Percentiles rank a stretch among this genome's conserved stretches.
Conservation (phyloP, 257 asterid genomes). For the Petunia secreta region DNA sequence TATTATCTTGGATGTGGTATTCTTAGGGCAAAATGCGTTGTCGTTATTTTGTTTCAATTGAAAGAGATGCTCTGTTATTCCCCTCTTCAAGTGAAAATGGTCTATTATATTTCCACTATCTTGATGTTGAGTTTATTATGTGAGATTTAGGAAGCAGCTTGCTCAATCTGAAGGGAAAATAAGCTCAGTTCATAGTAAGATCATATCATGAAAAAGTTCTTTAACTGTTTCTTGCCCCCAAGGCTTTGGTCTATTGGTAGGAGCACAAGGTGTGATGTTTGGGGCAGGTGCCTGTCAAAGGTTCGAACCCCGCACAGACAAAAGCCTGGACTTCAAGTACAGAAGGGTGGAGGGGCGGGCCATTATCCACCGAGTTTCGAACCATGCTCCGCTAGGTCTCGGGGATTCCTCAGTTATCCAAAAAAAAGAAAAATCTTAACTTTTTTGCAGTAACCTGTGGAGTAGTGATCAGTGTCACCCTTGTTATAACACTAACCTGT, state of each 20-base stretch:
- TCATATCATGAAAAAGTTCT: neutral
- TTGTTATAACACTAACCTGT: neutral
- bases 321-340: no score
- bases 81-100: neutral
- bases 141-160: neutral
- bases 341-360: no score
- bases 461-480: neutral
- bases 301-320: no score
- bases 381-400: no score
- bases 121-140: constrained; percentile 5
- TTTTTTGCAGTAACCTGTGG: neutral
- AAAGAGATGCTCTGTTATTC: neutral
- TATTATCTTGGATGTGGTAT: neutral
- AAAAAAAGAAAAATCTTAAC: neutral
- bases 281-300: no score
- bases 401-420: no score
- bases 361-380: no score
- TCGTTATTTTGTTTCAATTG: constrained; percentile 8
- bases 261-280: no score
- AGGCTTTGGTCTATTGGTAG: no score
- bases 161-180: neutral
- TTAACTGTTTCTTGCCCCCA: no score
- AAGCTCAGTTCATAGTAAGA: neutral
- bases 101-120: constrained; percentile 5
- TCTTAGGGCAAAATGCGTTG: neutral